Evolutionary conservation across 2,329 filamentous ascomycete genomes (phyloP).

Genomic region (Coleophoma cylindrospora): DNA sequence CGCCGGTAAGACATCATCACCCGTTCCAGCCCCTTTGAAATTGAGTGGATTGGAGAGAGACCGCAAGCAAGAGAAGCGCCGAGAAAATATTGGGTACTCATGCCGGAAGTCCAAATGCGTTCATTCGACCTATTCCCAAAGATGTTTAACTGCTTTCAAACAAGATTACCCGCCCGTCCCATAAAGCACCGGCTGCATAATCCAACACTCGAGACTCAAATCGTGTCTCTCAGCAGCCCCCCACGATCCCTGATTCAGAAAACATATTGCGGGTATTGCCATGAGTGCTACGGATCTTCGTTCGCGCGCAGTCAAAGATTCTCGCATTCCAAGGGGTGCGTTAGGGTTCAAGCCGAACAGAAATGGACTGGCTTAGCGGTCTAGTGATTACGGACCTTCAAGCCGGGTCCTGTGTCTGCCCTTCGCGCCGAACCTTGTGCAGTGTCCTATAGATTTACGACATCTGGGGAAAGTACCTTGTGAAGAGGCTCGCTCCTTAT

Average conservation of each 20-base stretch:
- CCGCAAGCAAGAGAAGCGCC: not conserved
- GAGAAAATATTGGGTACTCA: not conserved
- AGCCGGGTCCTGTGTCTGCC: not conserved
- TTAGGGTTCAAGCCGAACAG: not conserved
- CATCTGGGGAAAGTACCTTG: not conserved
- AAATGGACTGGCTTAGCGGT: not conserved
- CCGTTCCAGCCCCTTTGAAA: too few relatives aligned
- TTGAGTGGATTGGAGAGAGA: too few relatives aligned
- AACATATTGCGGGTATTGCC: not conserved
- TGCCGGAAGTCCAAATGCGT: not conserved
- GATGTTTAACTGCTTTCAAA: too few relatives aligned
- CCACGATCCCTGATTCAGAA: not conserved
- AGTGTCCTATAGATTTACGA: not conserved
- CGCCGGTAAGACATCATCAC: too few relatives aligned
- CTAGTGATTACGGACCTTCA: not conserved
- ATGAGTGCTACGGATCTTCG: too few relatives aligned
- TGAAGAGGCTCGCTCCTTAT: not conserved
- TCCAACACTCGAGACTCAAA: not conserved
- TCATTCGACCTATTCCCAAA: not conserved
- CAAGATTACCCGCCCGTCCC: too few relatives aligned
- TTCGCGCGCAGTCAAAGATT: too few relatives aligned
- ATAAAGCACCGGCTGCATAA: not conserved
- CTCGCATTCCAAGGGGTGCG: too few relatives aligned
- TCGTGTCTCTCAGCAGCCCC: not conserved
- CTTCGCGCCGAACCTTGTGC: not conserved